Evolutionary conservation across 441 rosid genomes (phyloP).

Genomic region (Metrosideros polymorpha): DNA sequence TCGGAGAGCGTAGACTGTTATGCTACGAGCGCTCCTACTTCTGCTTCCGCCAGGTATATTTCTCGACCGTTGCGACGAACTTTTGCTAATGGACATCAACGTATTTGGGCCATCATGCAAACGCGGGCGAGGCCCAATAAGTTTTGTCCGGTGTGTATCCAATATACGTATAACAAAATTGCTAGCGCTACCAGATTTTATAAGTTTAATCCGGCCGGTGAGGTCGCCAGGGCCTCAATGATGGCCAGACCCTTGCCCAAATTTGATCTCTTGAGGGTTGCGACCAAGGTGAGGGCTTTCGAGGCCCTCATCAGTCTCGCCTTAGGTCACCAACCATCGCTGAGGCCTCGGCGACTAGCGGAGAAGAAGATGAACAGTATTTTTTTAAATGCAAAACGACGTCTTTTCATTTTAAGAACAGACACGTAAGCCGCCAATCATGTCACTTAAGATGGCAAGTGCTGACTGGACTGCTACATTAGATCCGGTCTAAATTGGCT

Average conservation of each 20-base stretch:
- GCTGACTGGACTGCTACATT: rapidly evolving
- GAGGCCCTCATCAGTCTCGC: not conserved
- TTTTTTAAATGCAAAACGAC: not conserved
- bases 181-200: not conserved
- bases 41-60: not conserved
- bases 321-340: not conserved
- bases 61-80: not conserved
- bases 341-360: rapidly evolving
- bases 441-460: too few species aligned
- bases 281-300: not conserved
- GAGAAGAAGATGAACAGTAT: not conserved
- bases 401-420: not conserved
- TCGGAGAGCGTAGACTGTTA: not conserved
- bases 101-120: not conserved
- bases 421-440: rapidly evolving
- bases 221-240: not conserved
- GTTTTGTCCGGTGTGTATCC: not conserved
- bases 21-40: not conserved
- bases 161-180: too few species aligned
- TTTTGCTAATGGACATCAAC: not conserved
- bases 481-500: not conserved
- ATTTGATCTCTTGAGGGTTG: not conserved
- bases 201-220: not conserved
- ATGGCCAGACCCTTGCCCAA: not conserved
- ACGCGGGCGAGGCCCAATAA: not conserved